phyloP scores from a whole-genome alignment of 2,329 filamentous ascomycete genomes.

The Colletotrichum noveboracense region DNA sequence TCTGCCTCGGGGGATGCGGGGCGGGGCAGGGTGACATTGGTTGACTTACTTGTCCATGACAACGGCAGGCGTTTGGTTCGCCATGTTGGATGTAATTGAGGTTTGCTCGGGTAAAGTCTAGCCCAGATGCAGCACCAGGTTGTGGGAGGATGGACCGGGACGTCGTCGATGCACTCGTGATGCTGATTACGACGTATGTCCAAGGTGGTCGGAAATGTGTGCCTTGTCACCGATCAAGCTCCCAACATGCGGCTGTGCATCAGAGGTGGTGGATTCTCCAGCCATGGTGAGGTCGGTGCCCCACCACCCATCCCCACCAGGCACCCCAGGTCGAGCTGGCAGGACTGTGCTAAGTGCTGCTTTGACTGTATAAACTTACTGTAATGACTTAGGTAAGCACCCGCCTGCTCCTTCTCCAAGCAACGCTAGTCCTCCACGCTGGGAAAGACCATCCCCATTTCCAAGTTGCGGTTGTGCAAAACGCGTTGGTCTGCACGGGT shows the following conservation, averaged over 20 bases:
- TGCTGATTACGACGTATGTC: conserved; percentile 23
- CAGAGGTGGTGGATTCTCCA: conserved; percentile 19
- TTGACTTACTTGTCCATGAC: conserved; percentile 99
- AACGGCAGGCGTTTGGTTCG: conserved; percentile 99
- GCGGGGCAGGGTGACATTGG: conserved; percentile 27
- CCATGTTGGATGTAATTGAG: conserved; percentile 63
- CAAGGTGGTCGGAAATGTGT: conserved; percentile 23
- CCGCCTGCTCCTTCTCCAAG: neutral
- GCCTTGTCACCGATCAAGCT: conserved; percentile 24
- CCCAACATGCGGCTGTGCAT: conserved; percentile 24
- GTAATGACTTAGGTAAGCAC: neutral
- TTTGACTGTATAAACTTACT: neutral
- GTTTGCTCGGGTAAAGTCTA: conserved; percentile 13
- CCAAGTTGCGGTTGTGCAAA: neutral
- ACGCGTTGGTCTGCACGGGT: neutral
- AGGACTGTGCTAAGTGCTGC: neutral
- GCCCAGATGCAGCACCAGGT: conserved; percentile 11
- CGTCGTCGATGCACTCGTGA: conserved; percentile 12
- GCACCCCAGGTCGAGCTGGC: neutral
- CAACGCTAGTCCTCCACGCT: neutral
- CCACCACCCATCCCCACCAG: conserved; percentile 18
- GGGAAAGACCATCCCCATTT: neutral
- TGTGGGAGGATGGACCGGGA: conserved; percentile 1
- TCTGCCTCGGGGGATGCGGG: conserved; percentile 31
- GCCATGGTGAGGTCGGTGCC: conserved; percentile 21